Base-by-base conservation (phyloP, 208 protist genomes). In the Trypanosoma melophagium region DNA sequence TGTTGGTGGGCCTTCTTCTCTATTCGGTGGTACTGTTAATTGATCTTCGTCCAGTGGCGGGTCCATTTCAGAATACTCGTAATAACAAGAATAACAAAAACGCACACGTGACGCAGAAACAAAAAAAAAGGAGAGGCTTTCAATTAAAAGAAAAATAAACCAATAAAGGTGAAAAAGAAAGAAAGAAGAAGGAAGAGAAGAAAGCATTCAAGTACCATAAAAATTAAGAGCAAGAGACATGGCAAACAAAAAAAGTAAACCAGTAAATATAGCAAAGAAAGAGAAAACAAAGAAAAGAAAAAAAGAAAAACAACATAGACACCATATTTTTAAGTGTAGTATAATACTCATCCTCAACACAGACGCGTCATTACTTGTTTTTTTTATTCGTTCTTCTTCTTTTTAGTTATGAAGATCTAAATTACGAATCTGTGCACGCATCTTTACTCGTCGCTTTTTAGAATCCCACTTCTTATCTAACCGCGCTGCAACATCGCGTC, bases 401-500 rank as follows among this genome's bases (percentile, higher is more conserved):
- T 38, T 14, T 68, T 71, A 81, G 35, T 83, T 77, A 66, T 93
- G 83, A n/a, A 96, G 77, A 31, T 96, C 77, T 44, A 84, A 64
- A 55, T 96, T 96, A 25, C 90, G 83, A 54, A 90, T 82, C 63
- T 94, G 87, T 4, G 90, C 90, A 40, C 90, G 74, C n/a, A 86
- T 61, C 83, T 94, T 96, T 40, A 96, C 77, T 22, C 90, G 77
- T n/a, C 74, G 62, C 66, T 91, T 93, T 76, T 96, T 96, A n/a
- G 60, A 57, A 12, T 79, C 75, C 79, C 71, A 89, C 66, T 94
- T 96, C 38, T 83, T 81, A 1, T 63, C 75, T 12, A 94, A 60
- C 38, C 62, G 66, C 21, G 80, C 87, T 38, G 58, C 71, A 38
- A 96, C 60, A 31, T 83, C 85, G 12, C 66, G 53, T 5, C 90